These are phyloP conservation scores for Xerocomellus amylosporus DNA, from an alignment of 768 basidiomycete species.

Conservation along the genomic window DNA sequence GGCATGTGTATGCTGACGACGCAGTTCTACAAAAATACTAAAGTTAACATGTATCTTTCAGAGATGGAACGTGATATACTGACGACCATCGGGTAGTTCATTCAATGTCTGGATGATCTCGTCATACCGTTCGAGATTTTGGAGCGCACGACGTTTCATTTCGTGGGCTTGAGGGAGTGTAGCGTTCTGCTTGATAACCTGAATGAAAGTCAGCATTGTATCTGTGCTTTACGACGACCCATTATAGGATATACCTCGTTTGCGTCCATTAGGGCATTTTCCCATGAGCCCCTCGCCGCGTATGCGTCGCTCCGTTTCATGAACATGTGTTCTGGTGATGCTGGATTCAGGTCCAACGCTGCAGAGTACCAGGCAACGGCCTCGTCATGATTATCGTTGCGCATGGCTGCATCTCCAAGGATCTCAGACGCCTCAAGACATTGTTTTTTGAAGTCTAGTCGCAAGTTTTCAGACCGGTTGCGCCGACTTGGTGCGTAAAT, in stretches of 20 bases:
- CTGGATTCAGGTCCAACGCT: neutral
- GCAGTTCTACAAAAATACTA: neutral
- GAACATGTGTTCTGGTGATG: neutral
- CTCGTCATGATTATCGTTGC: neutral
- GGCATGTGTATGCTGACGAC: neutral
- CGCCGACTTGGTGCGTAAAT: neutral
- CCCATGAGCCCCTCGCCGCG: neutral
- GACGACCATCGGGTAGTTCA: neutral
- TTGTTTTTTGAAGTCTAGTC: neutral
- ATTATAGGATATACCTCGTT: neutral
- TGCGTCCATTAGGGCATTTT: slow-evolving; percentile 6
- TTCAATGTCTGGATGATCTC: neutral
- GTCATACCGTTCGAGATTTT: neutral
- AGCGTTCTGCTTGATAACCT: neutral
- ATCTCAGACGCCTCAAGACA: neutral
- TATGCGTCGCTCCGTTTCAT: slow-evolving; percentile 11
- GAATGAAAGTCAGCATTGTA: neutral
- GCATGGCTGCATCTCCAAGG: slow-evolving; percentile 3
- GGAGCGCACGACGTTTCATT: slow-evolving; percentile 3
- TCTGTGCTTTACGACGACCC: neutral
- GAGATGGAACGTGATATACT: neutral
- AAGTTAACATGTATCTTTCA: neutral
- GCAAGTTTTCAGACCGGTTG: neutral
- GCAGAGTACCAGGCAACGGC: slow-evolving; percentile 2
- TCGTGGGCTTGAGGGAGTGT: neutral